phyloP scores from a whole-genome alignment of 495 filamentous ascomycete species.

The Aspergillus diversus region DNA sequence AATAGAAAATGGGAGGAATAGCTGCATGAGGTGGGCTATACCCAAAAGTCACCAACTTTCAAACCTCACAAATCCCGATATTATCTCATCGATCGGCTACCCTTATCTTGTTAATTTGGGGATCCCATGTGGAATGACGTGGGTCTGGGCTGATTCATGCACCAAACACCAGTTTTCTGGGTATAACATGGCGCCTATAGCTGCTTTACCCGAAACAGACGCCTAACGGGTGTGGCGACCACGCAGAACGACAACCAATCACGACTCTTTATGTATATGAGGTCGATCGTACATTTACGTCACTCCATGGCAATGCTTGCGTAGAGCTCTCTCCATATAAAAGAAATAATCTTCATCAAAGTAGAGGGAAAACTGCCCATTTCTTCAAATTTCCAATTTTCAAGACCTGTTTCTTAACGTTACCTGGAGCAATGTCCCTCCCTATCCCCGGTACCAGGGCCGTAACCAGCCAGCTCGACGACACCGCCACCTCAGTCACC shows the following conservation, averaged over 20 bases:
- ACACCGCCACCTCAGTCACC: conserved; percentile 4
- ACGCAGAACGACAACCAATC: not conserved
- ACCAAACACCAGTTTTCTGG: not conserved
- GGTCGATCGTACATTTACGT: not conserved
- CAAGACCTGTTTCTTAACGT: not conserved
- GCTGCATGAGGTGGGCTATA: no score
- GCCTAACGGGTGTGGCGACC: conserved; percentile 1
- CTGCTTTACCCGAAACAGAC: not conserved
- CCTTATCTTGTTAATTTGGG: conserved; percentile 3
- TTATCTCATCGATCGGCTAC: no score
- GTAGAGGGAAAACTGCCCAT: not conserved
- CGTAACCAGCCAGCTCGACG: conserved; percentile 1
- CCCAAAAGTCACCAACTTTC: no score
- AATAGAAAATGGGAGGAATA: no score
- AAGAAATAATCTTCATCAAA: not conserved
- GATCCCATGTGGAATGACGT: not conserved
- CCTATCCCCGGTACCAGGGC: not conserved
- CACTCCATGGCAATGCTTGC: not conserved
- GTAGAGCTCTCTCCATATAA: not conserved
- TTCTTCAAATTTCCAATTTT: not conserved
- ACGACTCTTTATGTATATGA: not conserved
- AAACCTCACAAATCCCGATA: no score
- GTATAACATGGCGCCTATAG: not conserved
- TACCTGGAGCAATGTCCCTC: not conserved
- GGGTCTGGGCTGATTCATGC: not conserved